Conservation (phyloP, 257 asterid genomes). For the Penstemon eatonii region DNA sequence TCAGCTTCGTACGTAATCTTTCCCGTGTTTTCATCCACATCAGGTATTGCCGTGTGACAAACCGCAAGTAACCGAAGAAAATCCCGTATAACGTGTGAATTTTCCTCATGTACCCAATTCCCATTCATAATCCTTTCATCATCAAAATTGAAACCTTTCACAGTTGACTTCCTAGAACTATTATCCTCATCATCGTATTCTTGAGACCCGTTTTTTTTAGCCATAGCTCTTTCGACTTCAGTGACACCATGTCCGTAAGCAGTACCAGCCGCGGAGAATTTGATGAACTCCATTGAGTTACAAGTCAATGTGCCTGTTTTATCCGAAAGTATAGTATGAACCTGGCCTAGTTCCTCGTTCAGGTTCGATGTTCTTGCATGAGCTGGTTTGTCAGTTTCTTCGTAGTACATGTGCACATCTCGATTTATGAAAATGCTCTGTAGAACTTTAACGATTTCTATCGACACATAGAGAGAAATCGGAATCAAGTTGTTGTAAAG, state of each 20-base stretch:
- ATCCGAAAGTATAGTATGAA: slow-evolving; percentile 81
- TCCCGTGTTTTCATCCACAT: slow-evolving; percentile 49
- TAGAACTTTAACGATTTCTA: slow-evolving; percentile 84
- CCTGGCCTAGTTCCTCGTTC: slow-evolving; percentile 93
- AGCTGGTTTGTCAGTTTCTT: slow-evolving; percentile 78
- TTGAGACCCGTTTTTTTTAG: slow-evolving; percentile 40
- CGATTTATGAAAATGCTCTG: slow-evolving; percentile 74
- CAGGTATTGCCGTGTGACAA: slow-evolving; percentile 80
- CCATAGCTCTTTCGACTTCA: slow-evolving; percentile 70
- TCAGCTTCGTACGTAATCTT: slow-evolving; percentile 69
- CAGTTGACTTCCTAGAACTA: slow-evolving; percentile 5
- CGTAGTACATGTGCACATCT: slow-evolving; percentile 79
- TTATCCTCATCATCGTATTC: too few relatives aligned
- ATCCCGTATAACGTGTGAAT: slow-evolving; percentile 41
- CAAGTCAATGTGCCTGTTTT: slow-evolving; percentile 92
- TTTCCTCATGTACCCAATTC: slow-evolving; percentile 63
- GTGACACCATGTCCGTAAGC: slow-evolving; percentile 72
- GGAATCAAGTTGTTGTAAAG: slow-evolving; percentile 75
- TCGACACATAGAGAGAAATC: slow-evolving; percentile 76
- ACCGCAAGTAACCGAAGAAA: slow-evolving; percentile 61
- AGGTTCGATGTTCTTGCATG: slow-evolving; percentile 86
- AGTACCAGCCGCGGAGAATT: slow-evolving; percentile 76
- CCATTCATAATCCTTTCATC: slow-evolving; percentile 72
- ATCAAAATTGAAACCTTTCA: slow-evolving; percentile 75
- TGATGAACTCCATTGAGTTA: slow-evolving; percentile 90